Evolutionary conservation across 169 alveolate genomes (phyloP), one percentile per base, ranked within the genome.

Genomic region (Ichthyophthirius multifiliis): DNA sequence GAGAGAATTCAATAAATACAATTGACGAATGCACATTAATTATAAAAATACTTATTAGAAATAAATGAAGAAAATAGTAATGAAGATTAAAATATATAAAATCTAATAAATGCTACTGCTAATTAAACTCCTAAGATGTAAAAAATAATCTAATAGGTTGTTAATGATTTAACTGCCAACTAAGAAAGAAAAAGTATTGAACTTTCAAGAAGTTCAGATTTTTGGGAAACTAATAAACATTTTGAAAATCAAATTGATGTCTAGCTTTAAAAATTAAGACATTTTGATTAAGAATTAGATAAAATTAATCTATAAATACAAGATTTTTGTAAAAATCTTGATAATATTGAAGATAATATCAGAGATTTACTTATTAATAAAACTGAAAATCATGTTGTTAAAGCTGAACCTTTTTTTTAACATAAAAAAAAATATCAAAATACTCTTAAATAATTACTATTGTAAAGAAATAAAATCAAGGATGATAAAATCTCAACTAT

Each of bases 391-490:
- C 65, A 81, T 73, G 82, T 81, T 4, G 47, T 37, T 23, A 81
- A 76, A 34, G 86, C 86, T 5, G 86, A 81, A 48, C 86, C 86
- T 16, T 39, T 81, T 27, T 81, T 81, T 43, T 65, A 76, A 55
- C 46, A 81, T 27, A 81, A 81, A 43, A 20, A 81, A 32, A 71
- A 74, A 27, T 43, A 81, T 12, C 71, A 67, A 35, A 47, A 74
- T 43, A 34, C 73, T 5, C 23, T 81, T 2, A 81, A 81, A 46
- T 46, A 48, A 3, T 55, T 64, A 46, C 27, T 73, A 32, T 27
- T 32, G 20, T 37, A 67, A 16, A 71, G 86, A 81, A 81, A 81
- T 41, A 81, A 81, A 73, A 71, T 81, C 6, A 81, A 81, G 16
- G 86, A 81, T 81, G 86, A 81, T 48, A 81, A 81, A 43, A 81